These are phyloP conservation scores for Cymodocea nodosa DNA, from an alignment of 116 monocot genomes.

Conservation along the genomic window DNA sequence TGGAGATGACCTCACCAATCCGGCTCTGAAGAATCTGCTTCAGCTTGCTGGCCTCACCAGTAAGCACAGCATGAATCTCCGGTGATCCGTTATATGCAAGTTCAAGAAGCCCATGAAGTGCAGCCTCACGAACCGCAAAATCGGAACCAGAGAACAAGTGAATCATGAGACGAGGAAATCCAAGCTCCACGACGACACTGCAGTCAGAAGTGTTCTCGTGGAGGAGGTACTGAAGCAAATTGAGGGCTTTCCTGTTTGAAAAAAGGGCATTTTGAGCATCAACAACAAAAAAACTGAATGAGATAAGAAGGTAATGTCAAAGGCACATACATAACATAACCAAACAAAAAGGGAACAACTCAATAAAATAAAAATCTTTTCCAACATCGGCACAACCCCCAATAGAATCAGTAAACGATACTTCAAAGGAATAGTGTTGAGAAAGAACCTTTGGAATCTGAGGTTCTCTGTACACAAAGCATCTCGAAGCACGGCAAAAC, in stretches of 20 bases:
- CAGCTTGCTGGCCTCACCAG: slow-evolving; percentile 43
- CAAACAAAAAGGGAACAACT: too few species aligned
- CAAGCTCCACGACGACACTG: slow-evolving; percentile 43
- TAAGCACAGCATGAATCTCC: slow-evolving; percentile 7
- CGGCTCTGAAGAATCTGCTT: slow-evolving; percentile 40
- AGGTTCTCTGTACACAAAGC: slow-evolving; percentile 57
- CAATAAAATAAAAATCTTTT: too few species aligned
- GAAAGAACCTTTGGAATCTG: slow-evolving; percentile 63
- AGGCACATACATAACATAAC: too few species aligned
- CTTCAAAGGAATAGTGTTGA: background rate
- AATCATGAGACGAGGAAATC: slow-evolving; percentile 59
- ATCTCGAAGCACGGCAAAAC: slow-evolving; percentile 66
- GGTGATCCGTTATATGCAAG: slow-evolving; percentile 33
- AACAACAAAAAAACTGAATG: background rate
- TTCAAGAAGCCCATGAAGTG: slow-evolving; percentile 52
- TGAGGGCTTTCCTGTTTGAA: slow-evolving; percentile 61
- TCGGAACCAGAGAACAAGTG: slow-evolving; percentile 59
- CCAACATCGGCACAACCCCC: too few species aligned
- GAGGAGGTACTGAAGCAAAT: slow-evolving; percentile 64
- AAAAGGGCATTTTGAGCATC: background rate
- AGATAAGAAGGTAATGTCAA: background rate
- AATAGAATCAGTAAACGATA: background rate
- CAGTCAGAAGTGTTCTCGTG: slow-evolving; percentile 56
- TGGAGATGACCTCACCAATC: slow-evolving; percentile 40
- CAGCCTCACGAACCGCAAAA: slow-evolving; percentile 59